Conservation (phyloP, 2,329 filamentous ascomycete species). For the Pyrenochaeta sp. region DNA sequence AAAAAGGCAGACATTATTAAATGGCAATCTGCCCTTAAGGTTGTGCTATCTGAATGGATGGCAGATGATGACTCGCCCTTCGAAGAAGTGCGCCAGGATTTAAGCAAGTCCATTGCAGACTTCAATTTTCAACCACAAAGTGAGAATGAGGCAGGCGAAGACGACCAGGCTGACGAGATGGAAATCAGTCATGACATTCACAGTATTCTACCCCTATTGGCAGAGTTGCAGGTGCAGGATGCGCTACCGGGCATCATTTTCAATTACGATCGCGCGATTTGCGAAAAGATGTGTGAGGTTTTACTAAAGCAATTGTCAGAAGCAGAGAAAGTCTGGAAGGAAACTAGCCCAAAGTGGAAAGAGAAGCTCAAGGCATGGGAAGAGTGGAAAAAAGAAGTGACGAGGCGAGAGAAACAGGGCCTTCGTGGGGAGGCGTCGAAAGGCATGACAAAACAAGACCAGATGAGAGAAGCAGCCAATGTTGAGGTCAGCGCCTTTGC, state of each 20-base stretch:
- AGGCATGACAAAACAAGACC: constrained; percentile 64
- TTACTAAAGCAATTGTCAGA: constrained; percentile 63
- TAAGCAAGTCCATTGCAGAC: constrained; percentile 27
- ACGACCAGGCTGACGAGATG: constrained; percentile 21
- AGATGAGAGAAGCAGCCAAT: constrained; percentile 64
- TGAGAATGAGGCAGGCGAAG: constrained; percentile 1
- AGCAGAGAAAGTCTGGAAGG: constrained; percentile 66
- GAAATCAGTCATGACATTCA: constrained; percentile 29
- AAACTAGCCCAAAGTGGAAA: constrained; percentile 67
- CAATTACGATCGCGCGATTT: constrained; percentile 74
- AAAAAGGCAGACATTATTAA: constrained; percentile 71
- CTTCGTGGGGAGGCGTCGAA: constrained; percentile 57
- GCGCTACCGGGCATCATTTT: constrained; percentile 79
- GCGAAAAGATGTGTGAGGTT: constrained; percentile 65
- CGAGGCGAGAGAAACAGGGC: constrained; percentile 54
- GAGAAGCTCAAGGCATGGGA: constrained; percentile 67
- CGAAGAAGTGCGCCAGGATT: constrained; percentile 59
- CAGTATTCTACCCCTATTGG: constrained; percentile 47
- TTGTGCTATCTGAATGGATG: constrained; percentile 68
- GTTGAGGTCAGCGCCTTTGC: constrained; percentile 66
- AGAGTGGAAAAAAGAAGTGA: constrained; percentile 62
- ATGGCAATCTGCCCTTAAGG: constrained; percentile 72
- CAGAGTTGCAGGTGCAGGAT: constrained; percentile 67
- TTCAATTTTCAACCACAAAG: constrained; percentile 10
- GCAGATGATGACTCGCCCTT: constrained; percentile 62